Base-by-base conservation (phyloP, 805 yeast species). In the Candida awuae region DNA sequence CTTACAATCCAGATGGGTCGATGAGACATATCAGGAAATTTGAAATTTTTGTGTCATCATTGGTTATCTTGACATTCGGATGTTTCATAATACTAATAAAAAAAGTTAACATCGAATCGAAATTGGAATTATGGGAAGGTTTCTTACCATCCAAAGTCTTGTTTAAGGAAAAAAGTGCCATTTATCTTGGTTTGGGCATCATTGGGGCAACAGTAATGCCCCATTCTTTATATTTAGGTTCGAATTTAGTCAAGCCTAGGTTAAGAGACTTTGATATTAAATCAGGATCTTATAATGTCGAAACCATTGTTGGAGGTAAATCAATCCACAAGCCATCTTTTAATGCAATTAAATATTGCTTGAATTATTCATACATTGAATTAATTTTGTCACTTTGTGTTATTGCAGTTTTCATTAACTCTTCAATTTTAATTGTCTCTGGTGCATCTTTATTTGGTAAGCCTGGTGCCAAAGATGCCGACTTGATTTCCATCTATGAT, bases 181-280 rank as follows among this genome's bases (percentile, higher is more conserved):
- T 84, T 21, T 86, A 79, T 53, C 63, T 85, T 16, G 75, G 90
- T 18, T 67, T 88, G 48, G 95, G 94, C 19, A 84, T 87, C 35
- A 66, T 86, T 38, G 96, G 96, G 18, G 95, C 96, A 9, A 87
- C 95, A 0, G 95, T 87, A 18, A 87, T 87, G 96, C 96, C 96
- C 2, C 95, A 87, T 54, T 79, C 88, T 1, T 63, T 87, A 35
- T 85, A 82, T 51, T 63, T 87, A 40, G 95, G 95, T 1, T 81
- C 92, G 0, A 90, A 92, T 6, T 65, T 87, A 35, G 96, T 86
- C 6, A 94, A 86, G 56, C 84, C 95, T 18, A 71, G 96, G 47
- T 65, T 87, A 32, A 70, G 71, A 48, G 94, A 84, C 21, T 86
- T 67, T 50, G 96, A 87, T 56, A 49, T 69, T 3, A 67, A 71